These are phyloP conservation scores for Cicer cuneatum DNA, from an alignment of 306 rosid species.

Conservation along the genomic window DNA sequence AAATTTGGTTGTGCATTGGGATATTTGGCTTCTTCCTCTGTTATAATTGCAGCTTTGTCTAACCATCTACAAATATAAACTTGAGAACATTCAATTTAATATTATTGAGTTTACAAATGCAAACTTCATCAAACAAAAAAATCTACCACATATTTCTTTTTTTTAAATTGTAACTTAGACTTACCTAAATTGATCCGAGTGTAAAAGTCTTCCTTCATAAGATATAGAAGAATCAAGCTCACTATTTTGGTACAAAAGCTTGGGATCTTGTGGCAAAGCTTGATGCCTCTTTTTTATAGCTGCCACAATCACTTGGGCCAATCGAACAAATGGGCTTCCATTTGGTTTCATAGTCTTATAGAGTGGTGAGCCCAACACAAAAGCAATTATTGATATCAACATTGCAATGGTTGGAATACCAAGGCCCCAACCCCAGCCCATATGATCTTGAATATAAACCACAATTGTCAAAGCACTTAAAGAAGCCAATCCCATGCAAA, in stretches of 20 bases:
- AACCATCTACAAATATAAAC: conserved; percentile 55
- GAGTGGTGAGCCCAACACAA: conserved; percentile 67
- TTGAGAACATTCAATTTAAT: not conserved
- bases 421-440: conserved; percentile 88
- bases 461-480: conserved; percentile 72
- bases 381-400: conserved; percentile 62
- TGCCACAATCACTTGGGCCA: conserved; percentile 70
- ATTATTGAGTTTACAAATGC: not conserved
- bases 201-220: conserved; percentile 63
- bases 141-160: not conserved
- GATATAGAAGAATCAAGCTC: conserved; percentile 68
- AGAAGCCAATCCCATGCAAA: conserved; percentile 68
- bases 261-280: conserved; percentile 51
- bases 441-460: conserved; percentile 78
- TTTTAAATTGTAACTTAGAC: not conserved
- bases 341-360: conserved; percentile 56
- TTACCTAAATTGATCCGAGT: conserved; percentile 63
- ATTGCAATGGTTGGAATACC: conserved; percentile 77
- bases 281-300: conserved; percentile 65
- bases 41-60: conserved; percentile 71
- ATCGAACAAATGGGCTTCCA: conserved; percentile 72
- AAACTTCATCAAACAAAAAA: not conserved
- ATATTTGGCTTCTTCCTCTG: conserved; percentile 40
- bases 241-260: conserved; percentile 56
- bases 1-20: conserved; percentile 52